Evolutionary conservation across 768 basidiomycete species (phyloP), one percentile per base, ranked within the genome.

Genomic region (Neoboletus subvelutipes): DNA sequence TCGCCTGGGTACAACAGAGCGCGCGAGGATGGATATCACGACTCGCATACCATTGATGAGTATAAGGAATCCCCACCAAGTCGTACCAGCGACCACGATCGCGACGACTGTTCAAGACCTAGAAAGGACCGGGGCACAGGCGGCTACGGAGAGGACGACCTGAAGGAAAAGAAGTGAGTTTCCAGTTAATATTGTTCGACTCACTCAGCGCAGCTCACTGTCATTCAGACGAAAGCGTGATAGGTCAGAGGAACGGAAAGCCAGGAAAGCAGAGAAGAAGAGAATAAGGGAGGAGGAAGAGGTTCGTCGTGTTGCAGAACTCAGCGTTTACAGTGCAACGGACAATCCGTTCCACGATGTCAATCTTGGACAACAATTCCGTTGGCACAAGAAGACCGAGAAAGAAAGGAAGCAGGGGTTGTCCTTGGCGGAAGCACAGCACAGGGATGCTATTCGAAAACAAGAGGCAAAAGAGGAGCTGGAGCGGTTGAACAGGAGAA

Each of bases 271-370:
- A 8, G 94, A 96, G 66, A 97, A 94, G 78, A 88, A 84, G 67
- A 82, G 88, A 34, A 81, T 85, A 42, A 84, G 77, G 61, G 90
- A 92, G 55, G 92, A 93, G 62, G 94, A 96, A 64, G 94, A 97
- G 67, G 88, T 91, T 24, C 87, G 95, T 28, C 87, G 90, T 64
- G 88, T 97, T 17, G 94, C 93, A 11, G 96, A 98, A 73, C 82
- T 98, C 42, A 95, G 94, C 62, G 89, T 97, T 62, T 98, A 98
- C 78, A 94, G 93, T 63, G 92, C 94, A 46, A 86, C 87, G 13
- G 95, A 98, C 79, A 99, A 98, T 68, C 97, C 97, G 0, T 99
- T 98, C 78, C 93, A 97, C 74, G 97, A 98, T 65, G 87, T 92
- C 59, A 98, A 98, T 72, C 87, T 98, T 33, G 89, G 87, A 22